phyloP scores from a whole-genome alignment of 257 asterid genomes.

The Marsdenia floribunda region DNA sequence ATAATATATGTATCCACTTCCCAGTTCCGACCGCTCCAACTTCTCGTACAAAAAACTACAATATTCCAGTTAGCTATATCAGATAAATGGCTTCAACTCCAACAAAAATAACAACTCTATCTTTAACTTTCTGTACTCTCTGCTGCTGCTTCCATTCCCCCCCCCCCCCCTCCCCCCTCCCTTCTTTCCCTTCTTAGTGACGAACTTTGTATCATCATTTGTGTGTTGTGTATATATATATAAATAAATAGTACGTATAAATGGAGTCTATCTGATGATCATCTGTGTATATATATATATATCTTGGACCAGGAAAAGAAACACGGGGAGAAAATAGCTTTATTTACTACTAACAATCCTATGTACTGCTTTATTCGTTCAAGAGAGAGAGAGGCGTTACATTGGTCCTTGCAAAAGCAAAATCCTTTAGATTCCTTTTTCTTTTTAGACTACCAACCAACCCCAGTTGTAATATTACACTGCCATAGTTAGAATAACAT shows the following conservation, averaged over 20 bases:
- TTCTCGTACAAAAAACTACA: neutral
- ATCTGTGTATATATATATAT: neutral
- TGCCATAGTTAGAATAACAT: neutral
- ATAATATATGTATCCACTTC: neutral
- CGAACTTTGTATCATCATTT: neutral
- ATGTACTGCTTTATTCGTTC: conserved; percentile 22
- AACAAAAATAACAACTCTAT: neutral
- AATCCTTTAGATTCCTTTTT: conserved; percentile 17
- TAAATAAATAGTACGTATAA: neutral
- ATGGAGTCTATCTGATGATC: neutral
- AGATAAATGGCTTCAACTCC: neutral
- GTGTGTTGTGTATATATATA: too few species aligned
- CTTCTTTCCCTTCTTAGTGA: too few species aligned
- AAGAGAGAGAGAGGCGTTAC: conserved; percentile 8
- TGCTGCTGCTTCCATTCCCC: neutral
- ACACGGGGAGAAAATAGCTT: neutral
- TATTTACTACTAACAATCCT: neutral
- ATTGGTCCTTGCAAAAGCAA: conserved; percentile 33
- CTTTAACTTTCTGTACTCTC: neutral
- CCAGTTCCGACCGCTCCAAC: neutral
- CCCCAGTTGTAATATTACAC: neutral
- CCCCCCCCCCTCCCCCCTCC: too few species aligned
- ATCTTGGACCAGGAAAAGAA: neutral
- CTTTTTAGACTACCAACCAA: conserved; percentile 20
- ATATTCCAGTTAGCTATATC: too few species aligned